Conservation (phyloP, 2,329 filamentous ascomycete genomes). For the Tolypocladium pustulatum region DNA sequence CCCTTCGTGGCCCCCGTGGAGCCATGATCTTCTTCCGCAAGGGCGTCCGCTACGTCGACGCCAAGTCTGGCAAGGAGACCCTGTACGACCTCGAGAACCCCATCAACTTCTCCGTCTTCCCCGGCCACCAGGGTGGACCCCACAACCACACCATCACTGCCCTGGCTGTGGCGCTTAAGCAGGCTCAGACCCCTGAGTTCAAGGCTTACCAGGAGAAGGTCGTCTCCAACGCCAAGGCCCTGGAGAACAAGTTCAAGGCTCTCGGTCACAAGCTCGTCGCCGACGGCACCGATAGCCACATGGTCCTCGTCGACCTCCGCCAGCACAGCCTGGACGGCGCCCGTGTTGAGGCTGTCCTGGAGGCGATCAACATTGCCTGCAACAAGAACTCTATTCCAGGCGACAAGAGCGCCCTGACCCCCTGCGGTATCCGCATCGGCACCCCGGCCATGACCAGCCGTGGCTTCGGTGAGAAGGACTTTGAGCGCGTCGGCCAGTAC, state of each 20-base stretch:
- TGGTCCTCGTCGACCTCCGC: conserved; percentile 91
- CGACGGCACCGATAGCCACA: conserved; percentile 93
- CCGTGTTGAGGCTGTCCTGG: conserved; percentile 88
- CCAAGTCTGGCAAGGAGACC: conserved; percentile 82
- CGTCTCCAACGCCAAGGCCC: conserved; percentile 82
- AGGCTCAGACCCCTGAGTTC: conserved; percentile 85
- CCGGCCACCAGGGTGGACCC: conserved; percentile 93
- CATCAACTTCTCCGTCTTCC: conserved; percentile 99
- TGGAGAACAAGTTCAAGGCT: conserved; percentile 74
- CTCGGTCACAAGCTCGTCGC: conserved; percentile 92
- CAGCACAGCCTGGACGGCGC: conserved; percentile 81
- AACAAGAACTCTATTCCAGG: conserved; percentile 99
- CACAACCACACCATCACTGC: conserved; percentile 99
- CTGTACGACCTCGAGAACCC: conserved; percentile 89
- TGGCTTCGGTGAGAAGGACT: conserved; percentile 87
- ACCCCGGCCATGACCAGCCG: conserved; percentile 95
- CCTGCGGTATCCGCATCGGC: conserved; percentile 89
- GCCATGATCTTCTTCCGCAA: conserved; percentile 99
- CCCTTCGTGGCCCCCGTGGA: conserved; percentile 88
- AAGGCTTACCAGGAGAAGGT: conserved; percentile 90
- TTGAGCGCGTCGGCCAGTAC: conserved; percentile 80
- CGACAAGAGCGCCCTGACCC: conserved; percentile 93
- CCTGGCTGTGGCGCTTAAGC: conserved; percentile 86
- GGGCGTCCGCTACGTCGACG: conserved; percentile 79
- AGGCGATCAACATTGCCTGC: conserved; percentile 97